Evolutionary conservation across 768 basidiomycete genomes (phyloP).

Genomic region (Harrya chromipes): DNA sequence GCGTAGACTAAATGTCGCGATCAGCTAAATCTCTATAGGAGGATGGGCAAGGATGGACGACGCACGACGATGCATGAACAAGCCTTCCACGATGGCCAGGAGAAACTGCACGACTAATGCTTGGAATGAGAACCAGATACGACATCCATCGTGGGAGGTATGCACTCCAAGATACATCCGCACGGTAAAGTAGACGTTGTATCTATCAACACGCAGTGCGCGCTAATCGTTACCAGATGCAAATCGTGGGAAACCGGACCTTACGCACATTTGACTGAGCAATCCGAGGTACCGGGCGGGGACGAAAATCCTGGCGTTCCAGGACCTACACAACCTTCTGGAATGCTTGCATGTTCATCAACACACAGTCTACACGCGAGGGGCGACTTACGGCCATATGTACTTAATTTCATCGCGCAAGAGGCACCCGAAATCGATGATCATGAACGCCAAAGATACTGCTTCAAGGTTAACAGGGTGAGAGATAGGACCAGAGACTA

Average conservation of each 20-base stretch:
- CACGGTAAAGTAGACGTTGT: conserved; percentile 19
- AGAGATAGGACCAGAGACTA: not conserved
- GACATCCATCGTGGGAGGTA: conserved; percentile 9
- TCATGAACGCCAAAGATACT: conserved; percentile 8
- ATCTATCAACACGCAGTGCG: conserved; percentile 6
- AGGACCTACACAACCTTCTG: conserved; percentile 7
- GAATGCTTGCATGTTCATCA: not conserved
- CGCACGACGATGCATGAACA: conserved; percentile 21
- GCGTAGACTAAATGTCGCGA: conserved; percentile 13
- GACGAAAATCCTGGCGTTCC: conserved; percentile 11
- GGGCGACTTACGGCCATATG: conserved; percentile 20
- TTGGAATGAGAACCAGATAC: conserved; percentile 18
- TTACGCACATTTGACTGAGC: conserved; percentile 17
- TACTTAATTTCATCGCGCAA: conserved; percentile 8
- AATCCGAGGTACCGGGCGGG: conserved; percentile 18
- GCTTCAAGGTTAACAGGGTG: conserved; percentile 1
- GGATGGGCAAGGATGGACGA: not conserved
- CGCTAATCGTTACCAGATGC: not conserved
- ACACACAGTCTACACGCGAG: too few relatives aligned
- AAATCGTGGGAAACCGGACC: not conserved
- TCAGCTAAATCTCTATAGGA: not conserved
- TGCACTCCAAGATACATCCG: conserved; percentile 15
- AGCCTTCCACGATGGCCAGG: conserved; percentile 7
- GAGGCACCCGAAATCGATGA: conserved; percentile 10
- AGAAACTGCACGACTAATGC: conserved; percentile 10